These are phyloP conservation scores for Spathaspora sp. DNA, from an alignment of 805 yeast genomes.

Conservation along the genomic window DNA sequence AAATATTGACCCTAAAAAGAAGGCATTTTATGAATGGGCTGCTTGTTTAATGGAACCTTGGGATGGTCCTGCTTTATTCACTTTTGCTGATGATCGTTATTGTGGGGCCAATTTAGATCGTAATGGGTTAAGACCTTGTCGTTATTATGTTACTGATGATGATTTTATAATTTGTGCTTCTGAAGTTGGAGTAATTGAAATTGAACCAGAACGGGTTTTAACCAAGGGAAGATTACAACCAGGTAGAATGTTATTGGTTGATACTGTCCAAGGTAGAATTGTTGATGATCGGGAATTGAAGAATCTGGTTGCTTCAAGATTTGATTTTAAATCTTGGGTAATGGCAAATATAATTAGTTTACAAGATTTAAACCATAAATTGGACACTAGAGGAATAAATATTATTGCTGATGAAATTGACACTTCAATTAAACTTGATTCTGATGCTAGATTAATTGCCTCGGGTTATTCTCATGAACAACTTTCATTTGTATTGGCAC, in stretches of 20 bases:
- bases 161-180: conserved; percentile 97
- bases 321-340: conserved; percentile 93
- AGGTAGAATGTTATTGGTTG: conserved; percentile 93
- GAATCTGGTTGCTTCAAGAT: conserved; percentile 69
- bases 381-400: conserved; percentile 36
- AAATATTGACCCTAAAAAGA: conserved; percentile 84
- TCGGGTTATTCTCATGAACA: conserved; percentile 96
- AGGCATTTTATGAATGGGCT: conserved; percentile 98
- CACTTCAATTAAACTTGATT: conserved; percentile 51
- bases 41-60: conserved; percentile 99
- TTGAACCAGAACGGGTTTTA: conserved; percentile 75
- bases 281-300: conserved; percentile 93
- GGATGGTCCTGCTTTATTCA: conserved; percentile 98
- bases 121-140: conserved; percentile 97
- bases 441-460: conserved; percentile 80
- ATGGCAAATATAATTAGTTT: conserved; percentile 81
- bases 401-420: conserved; percentile 21
- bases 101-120: conserved; percentile 98
- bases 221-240: conserved; percentile 95
- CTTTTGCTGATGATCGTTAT: conserved; percentile 95
- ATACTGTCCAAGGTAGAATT: conserved; percentile 86
- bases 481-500: conserved; percentile 74
- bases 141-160: conserved; percentile 92
- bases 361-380: conserved; percentile 67
- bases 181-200: conserved; percentile 94